Evolutionary conservation across 2,329 filamentous ascomycete species (phyloP).

Genomic region (Colletotrichum spinosum): DNA sequence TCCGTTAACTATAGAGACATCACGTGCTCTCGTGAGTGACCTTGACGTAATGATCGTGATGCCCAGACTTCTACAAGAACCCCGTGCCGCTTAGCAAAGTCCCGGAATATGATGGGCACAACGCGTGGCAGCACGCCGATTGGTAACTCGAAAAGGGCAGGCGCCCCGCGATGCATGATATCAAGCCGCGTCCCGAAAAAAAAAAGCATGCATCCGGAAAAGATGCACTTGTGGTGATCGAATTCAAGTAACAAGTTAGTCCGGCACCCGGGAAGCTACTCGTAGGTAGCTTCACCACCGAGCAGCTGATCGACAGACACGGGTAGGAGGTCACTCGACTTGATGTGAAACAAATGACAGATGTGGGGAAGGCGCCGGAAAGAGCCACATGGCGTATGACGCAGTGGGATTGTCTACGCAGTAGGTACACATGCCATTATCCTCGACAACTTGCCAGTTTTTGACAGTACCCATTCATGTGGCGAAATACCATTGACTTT

Average conservation of each 20-base stretch:
- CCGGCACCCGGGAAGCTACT: not conserved
- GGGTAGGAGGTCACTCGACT: slow-evolving; percentile 13
- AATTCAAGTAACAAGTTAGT: not conserved
- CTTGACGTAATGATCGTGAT: slow-evolving; percentile 21
- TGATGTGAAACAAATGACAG: slow-evolving; percentile 36
- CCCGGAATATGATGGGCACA: not conserved
- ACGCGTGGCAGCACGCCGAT: not conserved
- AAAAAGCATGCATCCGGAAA: slow-evolving; percentile 16
- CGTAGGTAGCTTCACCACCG: not conserved
- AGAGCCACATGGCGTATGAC: slow-evolving; percentile 34
- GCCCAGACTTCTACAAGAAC: no score
- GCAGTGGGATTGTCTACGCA: slow-evolving; percentile 16
- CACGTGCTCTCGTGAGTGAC: slow-evolving; percentile 20
- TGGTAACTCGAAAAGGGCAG: not conserved
- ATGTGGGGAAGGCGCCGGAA: slow-evolving; percentile 23
- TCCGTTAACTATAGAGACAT: not conserved
- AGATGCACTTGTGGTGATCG: slow-evolving; percentile 15
- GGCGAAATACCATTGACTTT: not conserved
- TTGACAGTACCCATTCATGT: no score
- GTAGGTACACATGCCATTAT: not conserved
- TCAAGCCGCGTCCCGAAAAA: slow-evolving; percentile 8
- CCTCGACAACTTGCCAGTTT: not conserved
- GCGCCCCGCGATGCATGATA: slow-evolving; percentile 20
- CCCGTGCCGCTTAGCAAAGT: no score
- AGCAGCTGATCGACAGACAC: slow-evolving; percentile 13